These are phyloP conservation scores for Selaginella moellendorffii DNA, from an alignment of 75 land plant species.

Conservation along the genomic window DNA sequence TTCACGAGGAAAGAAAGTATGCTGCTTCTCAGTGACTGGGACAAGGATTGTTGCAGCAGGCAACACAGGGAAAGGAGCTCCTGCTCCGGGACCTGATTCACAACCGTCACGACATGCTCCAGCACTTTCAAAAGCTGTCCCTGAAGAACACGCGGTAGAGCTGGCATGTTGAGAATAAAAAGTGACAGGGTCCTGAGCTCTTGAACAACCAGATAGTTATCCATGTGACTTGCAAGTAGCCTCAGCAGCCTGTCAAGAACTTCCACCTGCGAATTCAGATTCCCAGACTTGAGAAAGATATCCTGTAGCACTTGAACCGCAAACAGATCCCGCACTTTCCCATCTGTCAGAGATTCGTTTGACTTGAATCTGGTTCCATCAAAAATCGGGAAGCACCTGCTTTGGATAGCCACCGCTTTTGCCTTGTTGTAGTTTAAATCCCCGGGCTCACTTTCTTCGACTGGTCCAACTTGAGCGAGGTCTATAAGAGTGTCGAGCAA, in stretches of 20 bases:
- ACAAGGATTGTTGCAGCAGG: conserved; percentile 86
- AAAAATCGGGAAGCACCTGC: not conserved
- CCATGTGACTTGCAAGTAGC: conserved; percentile 79
- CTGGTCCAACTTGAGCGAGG: conserved; percentile 67
- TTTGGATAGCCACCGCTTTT: not conserved
- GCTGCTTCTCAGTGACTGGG: conserved; percentile 48
- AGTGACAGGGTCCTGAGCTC: conserved; percentile 77
- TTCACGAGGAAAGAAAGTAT: conserved; percentile 89
- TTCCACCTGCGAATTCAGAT: conserved; percentile 56
- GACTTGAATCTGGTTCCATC: not conserved
- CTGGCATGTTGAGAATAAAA: conserved; percentile 77
- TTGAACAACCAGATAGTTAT: conserved; percentile 87
- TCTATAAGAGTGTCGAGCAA: conserved; percentile 73
- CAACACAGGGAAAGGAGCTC: conserved; percentile 91
- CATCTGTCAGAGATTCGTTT: not conserved
- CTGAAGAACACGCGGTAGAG: conserved; percentile 59
- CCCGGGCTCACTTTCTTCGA: not conserved
- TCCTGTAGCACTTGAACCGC: conserved; percentile 93
- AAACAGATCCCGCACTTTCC: conserved; percentile 75
- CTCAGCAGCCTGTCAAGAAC: conserved; percentile 83
- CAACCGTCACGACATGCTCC: conserved; percentile 96
- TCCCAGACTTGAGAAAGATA: conserved; percentile 76
- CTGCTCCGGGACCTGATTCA: conserved; percentile 89
- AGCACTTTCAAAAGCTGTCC: conserved; percentile 83
- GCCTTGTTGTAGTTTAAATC: not conserved